These are phyloP conservation scores for Blastomyces gilchristii DNA, from an alignment of 2,329 filamentous ascomycete species.

Conservation along the genomic window DNA sequence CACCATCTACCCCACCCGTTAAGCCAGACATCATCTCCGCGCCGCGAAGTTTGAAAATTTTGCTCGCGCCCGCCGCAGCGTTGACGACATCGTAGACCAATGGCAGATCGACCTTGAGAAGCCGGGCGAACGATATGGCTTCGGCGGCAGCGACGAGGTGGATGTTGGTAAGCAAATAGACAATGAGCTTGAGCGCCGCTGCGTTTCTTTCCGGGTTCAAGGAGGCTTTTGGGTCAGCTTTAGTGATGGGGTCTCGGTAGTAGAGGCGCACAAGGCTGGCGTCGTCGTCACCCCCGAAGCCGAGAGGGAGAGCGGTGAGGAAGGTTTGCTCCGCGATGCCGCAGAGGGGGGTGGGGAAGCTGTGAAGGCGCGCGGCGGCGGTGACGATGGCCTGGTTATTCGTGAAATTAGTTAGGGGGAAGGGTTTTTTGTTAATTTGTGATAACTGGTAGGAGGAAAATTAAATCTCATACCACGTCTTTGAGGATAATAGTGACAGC, in stretches of 20 bases:
- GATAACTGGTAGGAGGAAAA: not conserved
- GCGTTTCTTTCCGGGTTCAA: conserved; percentile 25
- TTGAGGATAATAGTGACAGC: conserved; percentile 52
- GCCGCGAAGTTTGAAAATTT: conserved; percentile 34
- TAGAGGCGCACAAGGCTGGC: conserved; percentile 48
- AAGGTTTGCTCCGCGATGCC: conserved; percentile 56
- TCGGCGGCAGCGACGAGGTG: conserved; percentile 43
- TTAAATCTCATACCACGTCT: conserved; percentile 35
- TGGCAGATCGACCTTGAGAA: conserved; percentile 36
- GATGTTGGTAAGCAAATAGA: conserved; percentile 37
- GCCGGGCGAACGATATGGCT: conserved; percentile 38
- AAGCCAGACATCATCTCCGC: conserved; percentile 29
- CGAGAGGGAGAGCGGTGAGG: conserved; percentile 48
- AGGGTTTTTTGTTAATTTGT: not conserved
- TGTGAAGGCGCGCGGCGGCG: conserved; percentile 47
- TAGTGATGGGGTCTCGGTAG: conserved; percentile 31
- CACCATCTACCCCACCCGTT: conserved; percentile 16
- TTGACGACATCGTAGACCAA: conserved; percentile 39
- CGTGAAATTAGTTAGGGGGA: not conserved
- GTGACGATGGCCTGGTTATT: conserved; percentile 51
- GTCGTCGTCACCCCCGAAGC: conserved; percentile 47
- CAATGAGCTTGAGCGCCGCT: conserved; percentile 33
- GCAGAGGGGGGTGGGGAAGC: conserved; percentile 52
- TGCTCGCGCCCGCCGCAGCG: conserved; percentile 40
- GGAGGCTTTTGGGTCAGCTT: conserved; percentile 26